Conservation (phyloP, 129 eudicot genomes). For the Flaveria linearis region DNA sequence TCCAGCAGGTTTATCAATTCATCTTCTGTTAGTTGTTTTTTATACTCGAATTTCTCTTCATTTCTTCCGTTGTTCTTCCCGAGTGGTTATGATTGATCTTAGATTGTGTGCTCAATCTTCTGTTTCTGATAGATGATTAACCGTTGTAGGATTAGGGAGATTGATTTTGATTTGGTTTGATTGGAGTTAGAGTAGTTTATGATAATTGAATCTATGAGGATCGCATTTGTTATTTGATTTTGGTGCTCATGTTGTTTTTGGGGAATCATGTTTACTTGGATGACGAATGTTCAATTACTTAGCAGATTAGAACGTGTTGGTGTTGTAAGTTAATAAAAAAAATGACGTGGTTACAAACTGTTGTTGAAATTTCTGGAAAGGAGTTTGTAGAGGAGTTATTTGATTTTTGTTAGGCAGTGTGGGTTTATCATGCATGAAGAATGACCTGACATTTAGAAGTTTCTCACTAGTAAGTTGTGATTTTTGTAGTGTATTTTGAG, state of each 20-base stretch:
- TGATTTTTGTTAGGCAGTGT: background rate
- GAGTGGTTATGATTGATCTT: no score
- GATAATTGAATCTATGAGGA: constrained; percentile 13
- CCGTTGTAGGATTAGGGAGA: constrained; percentile 1
- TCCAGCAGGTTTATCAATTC: constrained; percentile 3
- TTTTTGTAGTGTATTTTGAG: constrained; percentile 11
- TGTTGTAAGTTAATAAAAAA: background rate
- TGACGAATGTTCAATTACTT: constrained; percentile 1
- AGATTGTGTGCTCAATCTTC: no score
- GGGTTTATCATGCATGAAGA: background rate
- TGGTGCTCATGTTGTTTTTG: no score
- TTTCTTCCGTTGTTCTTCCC: constrained; percentile 2
- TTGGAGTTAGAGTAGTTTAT: background rate
- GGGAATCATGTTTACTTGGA: constrained; percentile 16
- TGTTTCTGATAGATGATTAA: constrained; percentile 10
- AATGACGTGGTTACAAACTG: background rate
- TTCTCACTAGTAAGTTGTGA: background rate
- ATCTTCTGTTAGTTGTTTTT: constrained; percentile 7
- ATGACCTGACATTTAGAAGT: background rate
- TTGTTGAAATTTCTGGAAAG: background rate
- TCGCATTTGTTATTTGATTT: constrained; percentile 11
- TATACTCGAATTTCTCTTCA: constrained; percentile 16
- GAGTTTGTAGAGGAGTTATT: no score
- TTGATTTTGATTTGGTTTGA: constrained; percentile 22
- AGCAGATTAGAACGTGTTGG: constrained; percentile 17